Percentiles rank a stretch among this genome's conserved stretches.
These are phyloP conservation scores for Escovopsis sp. DNA, from an alignment of 2,329 filamentous ascomycete species.

Conservation along the genomic window DNA sequence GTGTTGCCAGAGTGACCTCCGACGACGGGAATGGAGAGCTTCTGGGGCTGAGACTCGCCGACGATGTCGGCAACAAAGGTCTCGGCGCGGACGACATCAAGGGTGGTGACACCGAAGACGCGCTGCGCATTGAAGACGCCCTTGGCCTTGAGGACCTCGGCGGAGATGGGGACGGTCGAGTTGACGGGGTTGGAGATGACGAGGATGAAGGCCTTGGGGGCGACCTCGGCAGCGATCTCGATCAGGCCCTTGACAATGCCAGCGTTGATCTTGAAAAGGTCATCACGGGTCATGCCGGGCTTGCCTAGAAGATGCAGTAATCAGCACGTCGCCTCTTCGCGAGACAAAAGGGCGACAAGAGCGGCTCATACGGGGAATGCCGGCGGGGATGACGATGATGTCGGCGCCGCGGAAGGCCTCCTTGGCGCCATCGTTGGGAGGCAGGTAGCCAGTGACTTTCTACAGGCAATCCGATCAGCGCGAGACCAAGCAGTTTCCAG, in stretches of 20 bases:
- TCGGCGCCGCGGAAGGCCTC: conserved; percentile 82
- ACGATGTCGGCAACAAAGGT: conserved; percentile 83
- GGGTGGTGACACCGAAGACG: conserved; percentile 95
- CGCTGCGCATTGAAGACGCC: conserved; percentile 89
- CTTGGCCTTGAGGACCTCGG: conserved; percentile 88
- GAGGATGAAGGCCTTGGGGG: conserved; percentile 86
- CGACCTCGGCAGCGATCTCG: conserved; percentile 72
- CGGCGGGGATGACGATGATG: conserved; percentile 92
- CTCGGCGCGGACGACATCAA: conserved; percentile 95
- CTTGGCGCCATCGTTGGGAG: conserved; percentile 73
- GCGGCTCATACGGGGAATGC: conserved; percentile 72
- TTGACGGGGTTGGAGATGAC: conserved; percentile 99
- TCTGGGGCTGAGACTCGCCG: conserved; percentile 68
- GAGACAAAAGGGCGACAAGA: neutral
- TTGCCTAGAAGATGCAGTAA: conserved; percentile 49
- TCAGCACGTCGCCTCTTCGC: conserved; percentile 7
- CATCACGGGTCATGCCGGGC: conserved; percentile 98
- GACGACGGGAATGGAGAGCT: conserved; percentile 79
- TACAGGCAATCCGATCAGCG: conserved; percentile 19
- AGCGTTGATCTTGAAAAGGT: conserved; percentile 99
- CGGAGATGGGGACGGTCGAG: conserved; percentile 94
- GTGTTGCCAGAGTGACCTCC: conserved; percentile 97
- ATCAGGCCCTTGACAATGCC: conserved; percentile 92
- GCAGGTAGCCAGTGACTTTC: conserved; percentile 82
- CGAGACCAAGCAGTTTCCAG: neutral